phyloP scores from a whole-genome alignment of 805 yeast genomes.

The Ogataea sp. region DNA sequence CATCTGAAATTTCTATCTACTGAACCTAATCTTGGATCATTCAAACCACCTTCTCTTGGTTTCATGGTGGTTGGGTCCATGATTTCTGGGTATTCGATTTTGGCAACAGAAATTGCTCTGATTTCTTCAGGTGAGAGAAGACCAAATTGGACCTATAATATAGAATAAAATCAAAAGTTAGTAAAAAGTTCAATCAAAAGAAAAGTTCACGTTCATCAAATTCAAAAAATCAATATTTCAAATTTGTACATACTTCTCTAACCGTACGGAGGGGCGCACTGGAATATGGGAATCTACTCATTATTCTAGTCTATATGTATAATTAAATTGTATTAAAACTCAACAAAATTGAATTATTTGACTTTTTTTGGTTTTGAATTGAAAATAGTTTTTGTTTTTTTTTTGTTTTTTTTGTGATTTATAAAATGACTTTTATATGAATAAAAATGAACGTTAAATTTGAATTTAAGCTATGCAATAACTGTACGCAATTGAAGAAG shows the following conservation, averaged over 20 bases:
- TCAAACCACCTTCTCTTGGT: slow-evolving; percentile 94
- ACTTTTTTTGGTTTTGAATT: not conserved
- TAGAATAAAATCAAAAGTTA: slow-evolving; percentile 3
- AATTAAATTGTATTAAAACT: not conserved
- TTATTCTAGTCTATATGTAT: no score
- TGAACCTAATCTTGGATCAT: slow-evolving; percentile 95
- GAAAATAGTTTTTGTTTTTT: not conserved
- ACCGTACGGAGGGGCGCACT: slow-evolving; percentile 98
- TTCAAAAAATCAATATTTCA: not conserved
- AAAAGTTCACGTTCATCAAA: no score
- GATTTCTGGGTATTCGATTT: slow-evolving; percentile 98
- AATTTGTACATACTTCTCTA: slow-evolving; percentile 65
- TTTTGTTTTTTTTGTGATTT: slow-evolving; percentile 1
- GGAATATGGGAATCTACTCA: slow-evolving; percentile 74
- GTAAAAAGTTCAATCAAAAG: slow-evolving; percentile 2
- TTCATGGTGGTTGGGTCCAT: slow-evolving; percentile 95
- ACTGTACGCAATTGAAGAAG: not conserved
- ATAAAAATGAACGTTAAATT: not conserved
- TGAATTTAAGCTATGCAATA: not conserved
- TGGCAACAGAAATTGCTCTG: slow-evolving; percentile 96
- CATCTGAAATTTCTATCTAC: slow-evolving; percentile 96
- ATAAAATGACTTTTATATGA: not conserved
- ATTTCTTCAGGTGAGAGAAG: slow-evolving; percentile 95
- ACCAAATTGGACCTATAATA: slow-evolving; percentile 79
- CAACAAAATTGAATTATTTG: not conserved